phyloP scores from a whole-genome alignment of 148 eudicot genomes.

The Diospyros kaki region DNA sequence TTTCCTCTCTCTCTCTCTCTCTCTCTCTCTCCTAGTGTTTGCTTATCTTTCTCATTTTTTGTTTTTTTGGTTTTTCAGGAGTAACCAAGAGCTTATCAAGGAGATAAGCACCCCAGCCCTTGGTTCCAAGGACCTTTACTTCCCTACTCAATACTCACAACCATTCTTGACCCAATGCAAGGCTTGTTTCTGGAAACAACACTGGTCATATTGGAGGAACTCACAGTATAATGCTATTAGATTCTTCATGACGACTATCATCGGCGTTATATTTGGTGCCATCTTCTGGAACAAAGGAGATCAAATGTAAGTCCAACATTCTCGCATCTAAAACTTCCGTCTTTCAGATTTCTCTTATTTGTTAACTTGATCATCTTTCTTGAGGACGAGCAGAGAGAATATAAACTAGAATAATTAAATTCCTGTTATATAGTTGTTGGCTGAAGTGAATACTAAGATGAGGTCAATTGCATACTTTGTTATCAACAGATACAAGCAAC shows the following conservation, averaged over 20 bases:
- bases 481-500: background rate
- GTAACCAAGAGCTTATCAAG: constrained; percentile 17
- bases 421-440: background rate
- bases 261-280: constrained; percentile 14
- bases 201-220: constrained; percentile 22
- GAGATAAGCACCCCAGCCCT: constrained; percentile 15
- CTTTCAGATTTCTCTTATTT: background rate
- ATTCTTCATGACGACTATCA: constrained; percentile 5
- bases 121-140: constrained; percentile 18
- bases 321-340: background rate
- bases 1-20: background rate
- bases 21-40: background rate
- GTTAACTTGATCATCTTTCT: no score
- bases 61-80: constrained; percentile 13
- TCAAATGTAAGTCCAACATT: constrained; percentile 6
- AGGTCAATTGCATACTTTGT: background rate
- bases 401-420: no score
- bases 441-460: background rate
- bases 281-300: constrained; percentile 22
- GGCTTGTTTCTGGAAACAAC: constrained; percentile 20
- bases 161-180: constrained; percentile 12
- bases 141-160: constrained; percentile 13
- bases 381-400: no score
- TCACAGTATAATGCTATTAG: constrained; percentile 14
- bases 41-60: background rate